phyloP scores from a whole-genome alignment of 2,329 filamentous ascomycete genomes.

The Triangularia setosa region DNA sequence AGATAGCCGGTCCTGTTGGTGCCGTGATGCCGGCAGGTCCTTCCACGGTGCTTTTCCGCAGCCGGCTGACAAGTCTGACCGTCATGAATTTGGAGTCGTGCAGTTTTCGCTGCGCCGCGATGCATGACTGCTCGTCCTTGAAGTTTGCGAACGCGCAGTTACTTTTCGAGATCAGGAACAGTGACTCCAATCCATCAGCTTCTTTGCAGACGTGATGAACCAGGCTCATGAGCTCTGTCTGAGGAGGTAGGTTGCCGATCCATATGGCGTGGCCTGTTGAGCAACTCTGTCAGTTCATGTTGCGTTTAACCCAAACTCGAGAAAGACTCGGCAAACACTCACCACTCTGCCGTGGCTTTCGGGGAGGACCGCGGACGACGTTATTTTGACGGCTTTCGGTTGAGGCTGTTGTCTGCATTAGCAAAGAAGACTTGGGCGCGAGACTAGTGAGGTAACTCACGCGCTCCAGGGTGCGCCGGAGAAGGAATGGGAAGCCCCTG shows the following conservation, averaged over 20 bases:
- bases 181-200: conserved; percentile 73
- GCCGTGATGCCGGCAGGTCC: conserved; percentile 45
- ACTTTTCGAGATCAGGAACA: conserved; percentile 94
- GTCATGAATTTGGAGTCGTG: conserved; percentile 89
- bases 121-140: conserved; percentile 71
- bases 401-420: conserved; percentile 5
- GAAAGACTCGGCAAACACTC: conserved; percentile 29
- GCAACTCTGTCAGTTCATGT: conserved; percentile 15
- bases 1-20: conserved; percentile 51
- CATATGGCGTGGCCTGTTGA: conserved; percentile 77
- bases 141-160: conserved; percentile 98
- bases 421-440: not conserved
- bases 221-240: conserved; percentile 75
- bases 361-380: conserved; percentile 49
- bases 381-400: conserved; percentile 34
- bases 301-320: not conserved
- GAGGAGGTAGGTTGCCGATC: conserved; percentile 90
- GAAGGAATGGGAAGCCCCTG: conserved; percentile 10
- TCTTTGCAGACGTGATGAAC: conserved; percentile 87
- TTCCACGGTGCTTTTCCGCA: conserved; percentile 58
- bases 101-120: conserved; percentile 73
- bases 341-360: conserved; percentile 61
- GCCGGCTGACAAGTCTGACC: conserved; percentile 77
- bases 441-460: not conserved
- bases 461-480: not conserved